These are phyloP conservation scores for Metschnikowia arizonensis DNA, from an alignment of 805 yeast species.

Conservation along the genomic window DNA sequence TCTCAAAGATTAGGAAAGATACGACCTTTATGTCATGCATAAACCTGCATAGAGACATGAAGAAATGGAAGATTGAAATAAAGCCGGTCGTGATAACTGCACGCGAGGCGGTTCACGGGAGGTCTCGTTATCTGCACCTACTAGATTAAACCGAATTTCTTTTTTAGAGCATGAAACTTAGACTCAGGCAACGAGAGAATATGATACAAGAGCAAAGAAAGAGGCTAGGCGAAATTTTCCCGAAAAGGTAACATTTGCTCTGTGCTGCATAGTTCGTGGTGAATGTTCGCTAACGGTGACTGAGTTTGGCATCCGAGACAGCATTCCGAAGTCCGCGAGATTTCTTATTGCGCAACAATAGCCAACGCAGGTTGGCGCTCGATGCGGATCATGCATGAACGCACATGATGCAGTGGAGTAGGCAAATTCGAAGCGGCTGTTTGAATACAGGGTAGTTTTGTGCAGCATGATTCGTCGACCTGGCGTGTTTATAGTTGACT, in stretches of 20 bases:
- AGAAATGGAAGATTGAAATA: background rate
- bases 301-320: background rate
- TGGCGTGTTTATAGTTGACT: background rate
- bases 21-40: background rate
- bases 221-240: background rate
- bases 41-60: background rate
- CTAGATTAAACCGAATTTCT: background rate
- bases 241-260: background rate
- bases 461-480: background rate
- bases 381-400: background rate
- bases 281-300: conserved; percentile 1
- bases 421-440: background rate
- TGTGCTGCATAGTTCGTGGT: background rate
- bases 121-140: conserved; percentile 1
- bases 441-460: background rate
- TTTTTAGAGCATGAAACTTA: background rate
- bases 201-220: too few relatives aligned
- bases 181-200: background rate
- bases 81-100: background rate
- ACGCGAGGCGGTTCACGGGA: background rate
- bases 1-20: background rate
- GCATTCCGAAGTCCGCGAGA: conserved; percentile 2
- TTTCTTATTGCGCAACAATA: conserved; percentile 1
- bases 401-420: conserved; percentile 3
- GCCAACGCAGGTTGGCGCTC: background rate